Conservation (phyloP, 306 rosid species). For the Cucumis melo region DNA sequence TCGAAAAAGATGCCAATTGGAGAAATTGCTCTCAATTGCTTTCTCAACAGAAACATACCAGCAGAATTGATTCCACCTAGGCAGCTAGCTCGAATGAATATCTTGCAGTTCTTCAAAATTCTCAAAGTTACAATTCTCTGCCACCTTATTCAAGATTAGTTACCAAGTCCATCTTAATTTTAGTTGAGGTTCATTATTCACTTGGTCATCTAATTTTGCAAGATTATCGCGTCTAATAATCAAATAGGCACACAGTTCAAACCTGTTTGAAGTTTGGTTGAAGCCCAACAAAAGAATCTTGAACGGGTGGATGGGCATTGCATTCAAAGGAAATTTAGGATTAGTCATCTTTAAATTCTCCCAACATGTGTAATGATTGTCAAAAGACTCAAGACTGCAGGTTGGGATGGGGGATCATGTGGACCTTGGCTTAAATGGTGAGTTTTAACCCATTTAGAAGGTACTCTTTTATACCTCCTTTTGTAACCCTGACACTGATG, state of each 20-base stretch:
- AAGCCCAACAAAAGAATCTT: background rate
- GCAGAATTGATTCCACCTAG: background rate
- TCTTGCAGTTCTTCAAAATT: background rate
- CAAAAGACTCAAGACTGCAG: background rate
- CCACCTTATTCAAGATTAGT: background rate
- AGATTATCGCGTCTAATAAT: background rate
- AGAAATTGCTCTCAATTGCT: background rate
- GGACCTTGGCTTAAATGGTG: background rate
- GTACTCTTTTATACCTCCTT: background rate
- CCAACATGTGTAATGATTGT: background rate
- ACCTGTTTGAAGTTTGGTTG: background rate
- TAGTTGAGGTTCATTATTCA: background rate
- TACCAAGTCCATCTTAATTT: background rate
- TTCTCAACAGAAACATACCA: background rate
- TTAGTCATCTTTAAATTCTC: background rate
- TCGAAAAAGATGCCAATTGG: background rate
- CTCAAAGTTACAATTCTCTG: background rate
- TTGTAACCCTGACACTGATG: background rate
- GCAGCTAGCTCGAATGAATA: background rate
- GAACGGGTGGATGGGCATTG: background rate
- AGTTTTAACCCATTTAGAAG: background rate
- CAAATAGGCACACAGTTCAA: background rate
- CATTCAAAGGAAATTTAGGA: background rate
- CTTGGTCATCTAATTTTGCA: background rate
- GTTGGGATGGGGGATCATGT: background rate